These are phyloP conservation scores for Mucor saturninus DNA, from an alignment of 371 early-diverging fungal species.

Conservation along the genomic window DNA sequence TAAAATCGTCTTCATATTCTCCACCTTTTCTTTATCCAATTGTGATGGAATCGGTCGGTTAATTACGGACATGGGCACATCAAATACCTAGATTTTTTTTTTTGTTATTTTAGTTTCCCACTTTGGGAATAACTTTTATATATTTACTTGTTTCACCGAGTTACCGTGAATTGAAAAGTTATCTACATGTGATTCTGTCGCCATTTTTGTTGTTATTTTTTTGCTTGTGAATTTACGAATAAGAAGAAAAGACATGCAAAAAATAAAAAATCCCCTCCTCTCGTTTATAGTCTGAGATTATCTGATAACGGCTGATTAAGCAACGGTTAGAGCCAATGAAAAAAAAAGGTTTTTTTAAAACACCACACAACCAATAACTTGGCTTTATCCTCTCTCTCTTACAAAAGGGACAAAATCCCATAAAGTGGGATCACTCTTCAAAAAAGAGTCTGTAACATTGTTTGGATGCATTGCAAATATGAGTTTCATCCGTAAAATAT, in stretches of 20 bases:
- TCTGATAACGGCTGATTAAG: no score
- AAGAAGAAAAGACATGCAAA: constrained; percentile 1
- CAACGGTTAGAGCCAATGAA: no score
- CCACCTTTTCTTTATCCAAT: constrained; percentile 48
- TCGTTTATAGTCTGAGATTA: no score
- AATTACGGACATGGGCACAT: constrained; percentile 50
- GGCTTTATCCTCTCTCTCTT: no score
- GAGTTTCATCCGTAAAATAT: no score
- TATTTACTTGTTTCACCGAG: constrained; percentile 33
- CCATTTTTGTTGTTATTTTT: constrained; percentile 12
- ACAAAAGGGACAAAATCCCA: no score
- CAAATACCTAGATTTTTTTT: constrained; percentile 31
- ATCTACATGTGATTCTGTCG: constrained; percentile 23
- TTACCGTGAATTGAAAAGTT: constrained; percentile 53
- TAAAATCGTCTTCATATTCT: constrained; percentile 40
- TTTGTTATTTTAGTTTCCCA: no score
- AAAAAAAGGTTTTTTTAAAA: no score
- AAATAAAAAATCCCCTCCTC: neutral
- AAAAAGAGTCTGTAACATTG: neutral
- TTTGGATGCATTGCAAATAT: neutral
- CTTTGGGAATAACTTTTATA: neutral
- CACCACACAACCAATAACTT: no score
- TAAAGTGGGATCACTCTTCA: no score
- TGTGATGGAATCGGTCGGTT: constrained; percentile 51
- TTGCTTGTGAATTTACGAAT: constrained; percentile 8